Percentiles rank a stretch among this genome's conserved stretches.
Conservation (phyloP, 2,329 filamentous ascomycete species). For the Fusarium sp. region DNA sequence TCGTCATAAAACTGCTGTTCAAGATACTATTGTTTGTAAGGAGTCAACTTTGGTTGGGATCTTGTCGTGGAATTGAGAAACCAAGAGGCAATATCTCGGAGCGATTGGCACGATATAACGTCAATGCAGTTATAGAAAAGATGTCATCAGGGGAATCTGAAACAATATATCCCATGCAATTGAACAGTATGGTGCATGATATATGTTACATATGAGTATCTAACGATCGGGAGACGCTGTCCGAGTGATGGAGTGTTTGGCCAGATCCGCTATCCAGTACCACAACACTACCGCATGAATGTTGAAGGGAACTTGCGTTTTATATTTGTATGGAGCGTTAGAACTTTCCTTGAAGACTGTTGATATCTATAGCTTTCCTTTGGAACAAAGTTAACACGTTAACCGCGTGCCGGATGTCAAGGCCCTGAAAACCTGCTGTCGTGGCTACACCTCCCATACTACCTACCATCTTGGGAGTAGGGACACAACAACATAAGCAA, state of each 20-base stretch:
- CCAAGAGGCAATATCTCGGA: background rate
- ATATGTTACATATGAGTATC: background rate
- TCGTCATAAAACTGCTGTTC: constrained; percentile 6
- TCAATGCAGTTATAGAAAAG: background rate
- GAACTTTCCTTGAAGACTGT: background rate
- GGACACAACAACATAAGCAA: constrained; percentile 7
- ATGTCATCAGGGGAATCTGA: background rate
- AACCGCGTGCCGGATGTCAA: background rate
- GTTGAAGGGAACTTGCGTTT: background rate
- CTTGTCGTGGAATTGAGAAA: background rate
- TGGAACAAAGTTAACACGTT: background rate
- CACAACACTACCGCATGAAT: background rate
- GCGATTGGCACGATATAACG: background rate
- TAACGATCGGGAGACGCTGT: background rate
- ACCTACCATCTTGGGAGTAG: constrained; percentile 4
- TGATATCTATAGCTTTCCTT: background rate
- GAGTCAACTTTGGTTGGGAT: constrained; percentile 1
- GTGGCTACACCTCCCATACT: background rate
- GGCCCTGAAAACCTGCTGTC: background rate
- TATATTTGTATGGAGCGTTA: background rate
- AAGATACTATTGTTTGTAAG: constrained; percentile 18
- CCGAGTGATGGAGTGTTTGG: background rate
- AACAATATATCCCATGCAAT: background rate
- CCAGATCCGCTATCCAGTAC: background rate
- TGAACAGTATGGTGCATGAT: background rate